A percentile compares a stretch with the other conserved stretches of the same genome.
Conservation (phyloP, 2,329 filamentous ascomycete genomes). For the Nemania diffusa region DNA sequence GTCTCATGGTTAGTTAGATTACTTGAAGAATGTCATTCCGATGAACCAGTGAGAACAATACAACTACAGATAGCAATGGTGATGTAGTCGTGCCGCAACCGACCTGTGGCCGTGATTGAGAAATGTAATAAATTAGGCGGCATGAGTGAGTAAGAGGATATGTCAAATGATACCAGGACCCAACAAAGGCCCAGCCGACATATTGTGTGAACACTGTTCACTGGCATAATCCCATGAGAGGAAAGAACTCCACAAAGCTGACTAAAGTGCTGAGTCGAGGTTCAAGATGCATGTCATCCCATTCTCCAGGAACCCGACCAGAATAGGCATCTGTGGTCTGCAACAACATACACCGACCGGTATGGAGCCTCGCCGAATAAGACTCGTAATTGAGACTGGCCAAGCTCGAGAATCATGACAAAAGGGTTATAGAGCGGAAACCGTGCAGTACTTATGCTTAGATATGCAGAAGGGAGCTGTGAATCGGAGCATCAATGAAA, state of each 20-base stretch:
- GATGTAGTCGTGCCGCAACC: background rate
- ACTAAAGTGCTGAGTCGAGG: background rate
- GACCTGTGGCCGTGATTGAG: background rate
- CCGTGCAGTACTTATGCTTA: background rate
- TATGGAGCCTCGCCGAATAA: conserved; percentile 14
- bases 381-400: conserved; percentile 16
- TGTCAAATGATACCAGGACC: background rate
- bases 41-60: background rate
- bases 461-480: conserved; percentile 3
- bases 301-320: background rate
- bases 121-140: background rate
- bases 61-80: background rate
- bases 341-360: conserved; percentile 12
- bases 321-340: conserved; percentile 5
- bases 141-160: background rate
- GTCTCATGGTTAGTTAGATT: conserved; percentile 44
- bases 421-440: conserved; percentile 3
- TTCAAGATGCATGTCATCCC: conserved; percentile 9
- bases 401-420: conserved; percentile 3
- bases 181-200: background rate
- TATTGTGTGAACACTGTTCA: conserved; percentile 12
- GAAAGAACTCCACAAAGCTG: background rate
- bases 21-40: conserved; percentile 20
- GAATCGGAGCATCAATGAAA: conserved; percentile 20
- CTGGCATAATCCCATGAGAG: background rate